Evolutionary conservation across 805 yeast genomes (phyloP), one percentile per base, ranked within the genome.

Genomic region (Yamadazyma olivae): DNA sequence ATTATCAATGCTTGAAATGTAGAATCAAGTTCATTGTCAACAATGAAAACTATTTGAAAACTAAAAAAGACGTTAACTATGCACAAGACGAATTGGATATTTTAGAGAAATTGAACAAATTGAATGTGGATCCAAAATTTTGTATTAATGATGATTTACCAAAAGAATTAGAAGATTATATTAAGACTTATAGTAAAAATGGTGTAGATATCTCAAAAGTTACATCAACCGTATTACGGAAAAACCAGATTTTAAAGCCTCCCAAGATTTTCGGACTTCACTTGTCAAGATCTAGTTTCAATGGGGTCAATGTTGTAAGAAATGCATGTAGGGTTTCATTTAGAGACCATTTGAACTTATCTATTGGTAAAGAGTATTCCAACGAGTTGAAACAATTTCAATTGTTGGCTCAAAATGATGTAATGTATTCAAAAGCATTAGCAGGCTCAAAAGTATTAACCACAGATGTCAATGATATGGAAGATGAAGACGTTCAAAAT

Each of bases 241-340:
- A 72, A 43, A 77, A 81, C 0, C 67, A 70, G 17, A 70, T 88
- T 27, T 67, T 77, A 9, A 70, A 72, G 36, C 75, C 86, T 3
- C 97, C 99, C 0, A 70, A 74, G 36, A 62, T 86, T 5, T 67
- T 93, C 33, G 75, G 85, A 0, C 61, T 91, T n/a, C 98, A 91
- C 56, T 60, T 93, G 27, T 87, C 96, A 7, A 70, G 98, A 49
- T 90, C 97, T 0, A 73, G 83, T 27, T 89, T 74, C 53, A 71
- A 77, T 32, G 87, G 84, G 6, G 76, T 76, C 27, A 75, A 72
- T 13, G 75, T 84, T 2, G 70, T 81, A 6, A 74, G 96, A 48
- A 90, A 87, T 58, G 65, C 85, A 7, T 86, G 95, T 56, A 67
- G 77, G 35, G 88, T 88, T 4, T 55, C 64, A 6, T 83, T 84